These are phyloP conservation scores for Trichosporon sp. DNA, from an alignment of 1,284 basidiomycete genomes.

Conservation along the genomic window DNA sequence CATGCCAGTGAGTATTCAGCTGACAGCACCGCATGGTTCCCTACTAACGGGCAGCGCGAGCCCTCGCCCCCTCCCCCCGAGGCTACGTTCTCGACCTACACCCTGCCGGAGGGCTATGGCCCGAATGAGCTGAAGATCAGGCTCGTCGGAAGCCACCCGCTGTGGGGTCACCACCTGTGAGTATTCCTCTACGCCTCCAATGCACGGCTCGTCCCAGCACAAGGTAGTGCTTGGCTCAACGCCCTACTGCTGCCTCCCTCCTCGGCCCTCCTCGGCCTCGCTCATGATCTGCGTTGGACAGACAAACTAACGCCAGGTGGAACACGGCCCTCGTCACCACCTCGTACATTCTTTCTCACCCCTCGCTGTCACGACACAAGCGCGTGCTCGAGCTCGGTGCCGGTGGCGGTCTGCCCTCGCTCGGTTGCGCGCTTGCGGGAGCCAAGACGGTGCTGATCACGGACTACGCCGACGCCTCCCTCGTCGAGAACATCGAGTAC, in stretches of 20 bases:
- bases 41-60: conserved; percentile 33
- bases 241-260: too few species aligned
- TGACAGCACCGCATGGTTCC: too few species aligned
- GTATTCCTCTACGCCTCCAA: conserved; percentile 40
- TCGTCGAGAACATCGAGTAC: conserved; percentile 75
- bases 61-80: conserved; percentile 44
- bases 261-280: too few species aligned
- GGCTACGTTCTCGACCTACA: conserved; percentile 53
- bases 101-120: conserved; percentile 35
- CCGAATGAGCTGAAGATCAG: conserved; percentile 64
- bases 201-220: too few species aligned
- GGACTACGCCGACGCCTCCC: conserved; percentile 81
- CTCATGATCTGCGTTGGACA: too few species aligned
- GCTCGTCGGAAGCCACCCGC: conserved; percentile 81
- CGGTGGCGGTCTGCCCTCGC: conserved; percentile 82
- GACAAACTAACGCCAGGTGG: conserved; percentile 64
- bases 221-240: too few species aligned
- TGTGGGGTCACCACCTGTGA: conserved; percentile 89
- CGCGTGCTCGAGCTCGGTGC: conserved; percentile 87
- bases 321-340: conserved; percentile 78
- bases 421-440: conserved; percentile 71
- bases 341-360: conserved; percentile 65
- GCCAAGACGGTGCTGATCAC: conserved; percentile 70
- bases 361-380: conserved; percentile 51
- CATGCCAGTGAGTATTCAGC: conserved; percentile 51